A percentile compares a stretch with the other conserved stretches of the same genome.
These are phyloP conservation scores for Pseudopediastrum boryanum DNA, from an alignment of 139 green algal genomes.

Conservation along the genomic window DNA sequence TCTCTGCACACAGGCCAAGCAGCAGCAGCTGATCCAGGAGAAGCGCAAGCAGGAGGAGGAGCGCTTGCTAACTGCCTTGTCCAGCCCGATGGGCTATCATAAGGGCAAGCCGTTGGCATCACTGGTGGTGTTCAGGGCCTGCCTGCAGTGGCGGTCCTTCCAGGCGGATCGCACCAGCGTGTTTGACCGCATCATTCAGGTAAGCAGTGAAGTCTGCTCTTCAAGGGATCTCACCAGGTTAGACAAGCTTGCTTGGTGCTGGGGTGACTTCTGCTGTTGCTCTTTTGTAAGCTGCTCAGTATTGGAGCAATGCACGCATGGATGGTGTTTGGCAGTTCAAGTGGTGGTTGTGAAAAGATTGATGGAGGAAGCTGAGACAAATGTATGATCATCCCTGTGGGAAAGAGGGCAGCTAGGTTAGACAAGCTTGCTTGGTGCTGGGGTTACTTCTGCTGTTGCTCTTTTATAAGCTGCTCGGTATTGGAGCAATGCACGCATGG, in stretches of 20 bases:
- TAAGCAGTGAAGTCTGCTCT: not conserved
- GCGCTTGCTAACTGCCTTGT: slow-evolving; percentile 72
- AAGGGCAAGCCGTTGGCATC: slow-evolving; percentile 85
- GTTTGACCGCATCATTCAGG: slow-evolving; percentile 96
- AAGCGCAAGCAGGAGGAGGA: slow-evolving; percentile 89
- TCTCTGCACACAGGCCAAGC: slow-evolving; percentile 62
- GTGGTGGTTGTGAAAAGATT: too few species aligned
- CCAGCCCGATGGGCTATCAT: slow-evolving; percentile 81
- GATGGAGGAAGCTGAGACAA: too few species aligned
- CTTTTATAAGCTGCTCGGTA: too few species aligned
- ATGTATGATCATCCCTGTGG: too few species aligned
- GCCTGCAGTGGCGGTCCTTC: slow-evolving; percentile 67
- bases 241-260: slow-evolving; percentile 18
- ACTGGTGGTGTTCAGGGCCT: slow-evolving; percentile 83
- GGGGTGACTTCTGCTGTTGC: not conserved
- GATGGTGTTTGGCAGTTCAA: too few species aligned
- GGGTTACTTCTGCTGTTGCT: too few species aligned
- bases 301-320: too few species aligned
- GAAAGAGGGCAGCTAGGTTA: too few species aligned
- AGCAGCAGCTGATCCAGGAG: slow-evolving; percentile 88
- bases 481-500: too few species aligned
- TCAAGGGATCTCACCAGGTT: too few species aligned
- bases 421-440: slow-evolving; percentile 12
- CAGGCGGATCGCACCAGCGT: slow-evolving; percentile 93
- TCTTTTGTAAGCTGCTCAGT: too few species aligned